Conservation (phyloP, 2,329 filamentous ascomycete genomes). For the Catunica adiposa region DNA sequence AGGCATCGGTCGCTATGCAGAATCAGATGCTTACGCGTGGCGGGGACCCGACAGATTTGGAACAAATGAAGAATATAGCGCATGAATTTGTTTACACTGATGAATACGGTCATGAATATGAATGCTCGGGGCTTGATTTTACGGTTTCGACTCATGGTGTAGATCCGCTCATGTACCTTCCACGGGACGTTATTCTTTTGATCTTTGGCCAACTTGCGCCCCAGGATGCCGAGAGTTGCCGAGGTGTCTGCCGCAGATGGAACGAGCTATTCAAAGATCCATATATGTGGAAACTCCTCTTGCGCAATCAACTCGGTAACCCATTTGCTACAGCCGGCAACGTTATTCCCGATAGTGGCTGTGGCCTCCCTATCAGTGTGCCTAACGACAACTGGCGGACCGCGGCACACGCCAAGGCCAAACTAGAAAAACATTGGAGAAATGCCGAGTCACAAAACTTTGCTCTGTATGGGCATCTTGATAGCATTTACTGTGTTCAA, state of each 20-base stretch:
- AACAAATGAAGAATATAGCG: not conserved
- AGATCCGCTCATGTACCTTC: constrained; percentile 41
- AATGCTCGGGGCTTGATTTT: too few species aligned
- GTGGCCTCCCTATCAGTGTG: constrained; percentile 37
- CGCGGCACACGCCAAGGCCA: constrained; percentile 44
- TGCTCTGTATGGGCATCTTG: constrained; percentile 82
- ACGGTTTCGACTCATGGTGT: not conserved
- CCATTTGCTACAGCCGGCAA: constrained; percentile 42
- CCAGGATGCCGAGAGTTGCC: constrained; percentile 23
- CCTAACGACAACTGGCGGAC: constrained; percentile 67
- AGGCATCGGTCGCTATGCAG: constrained; percentile 42
- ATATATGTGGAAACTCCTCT: constrained; percentile 48
- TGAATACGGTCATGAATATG: constrained; percentile 20
- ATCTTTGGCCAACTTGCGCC: constrained; percentile 41
- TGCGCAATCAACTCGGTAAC: constrained; percentile 41
- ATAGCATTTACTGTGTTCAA: constrained; percentile 95
- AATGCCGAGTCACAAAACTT: constrained; percentile 33
- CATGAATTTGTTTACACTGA: not conserved
- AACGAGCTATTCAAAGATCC: constrained; percentile 30
- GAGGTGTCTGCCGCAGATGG: constrained; percentile 37
- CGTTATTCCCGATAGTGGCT: constrained; percentile 35
- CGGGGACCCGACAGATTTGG: not conserved
- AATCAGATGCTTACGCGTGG: constrained; percentile 27
- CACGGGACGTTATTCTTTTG: constrained; percentile 41
- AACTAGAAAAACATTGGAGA: not conserved